Percentiles rank a stretch among this genome's conserved stretches.
These are phyloP conservation scores for Sclerotinia borealis DNA, from an alignment of 2,329 filamentous ascomycete species.

Conservation along the genomic window DNA sequence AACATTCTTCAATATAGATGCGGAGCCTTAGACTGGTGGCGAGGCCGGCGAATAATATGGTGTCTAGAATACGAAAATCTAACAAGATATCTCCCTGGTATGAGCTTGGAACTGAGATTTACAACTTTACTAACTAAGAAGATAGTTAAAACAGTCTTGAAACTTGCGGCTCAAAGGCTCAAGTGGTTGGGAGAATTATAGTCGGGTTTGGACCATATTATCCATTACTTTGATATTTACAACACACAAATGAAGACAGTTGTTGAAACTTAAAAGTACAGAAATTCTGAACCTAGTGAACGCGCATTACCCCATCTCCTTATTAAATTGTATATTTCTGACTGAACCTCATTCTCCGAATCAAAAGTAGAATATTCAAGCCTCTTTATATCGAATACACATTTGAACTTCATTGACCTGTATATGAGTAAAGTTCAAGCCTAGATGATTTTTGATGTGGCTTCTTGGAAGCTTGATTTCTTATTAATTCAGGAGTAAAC, in stretches of 20 bases:
- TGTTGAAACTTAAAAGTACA: not conserved
- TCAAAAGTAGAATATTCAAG: no score
- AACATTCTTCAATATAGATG: not conserved
- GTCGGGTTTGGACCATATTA: no score
- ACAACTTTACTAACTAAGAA: no score
- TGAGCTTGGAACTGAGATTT: not conserved
- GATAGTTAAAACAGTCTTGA: no score
- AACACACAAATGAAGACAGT: not conserved
- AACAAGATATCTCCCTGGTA: not conserved
- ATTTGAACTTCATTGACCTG: not conserved
- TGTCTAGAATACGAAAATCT: not conserved
- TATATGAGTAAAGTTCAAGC: no score
- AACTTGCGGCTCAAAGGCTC: no score
- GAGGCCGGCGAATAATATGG: not conserved
- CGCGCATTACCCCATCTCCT: not conserved
- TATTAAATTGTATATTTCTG: not conserved
- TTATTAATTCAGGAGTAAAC: not conserved
- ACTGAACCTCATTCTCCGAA: not conserved
- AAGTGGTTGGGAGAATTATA: no score
- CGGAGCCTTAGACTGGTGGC: not conserved
- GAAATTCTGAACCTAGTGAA: not conserved
- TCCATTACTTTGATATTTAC: not conserved
- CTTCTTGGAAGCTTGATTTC: not conserved
- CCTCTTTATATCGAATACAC: no score
- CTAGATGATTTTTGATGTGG: not conserved